Percentiles rank a stretch among this genome's conserved stretches.
These are phyloP conservation scores for Penicillium ochrochloron DNA, from an alignment of 495 filamentous ascomycete species.

Conservation along the genomic window DNA sequence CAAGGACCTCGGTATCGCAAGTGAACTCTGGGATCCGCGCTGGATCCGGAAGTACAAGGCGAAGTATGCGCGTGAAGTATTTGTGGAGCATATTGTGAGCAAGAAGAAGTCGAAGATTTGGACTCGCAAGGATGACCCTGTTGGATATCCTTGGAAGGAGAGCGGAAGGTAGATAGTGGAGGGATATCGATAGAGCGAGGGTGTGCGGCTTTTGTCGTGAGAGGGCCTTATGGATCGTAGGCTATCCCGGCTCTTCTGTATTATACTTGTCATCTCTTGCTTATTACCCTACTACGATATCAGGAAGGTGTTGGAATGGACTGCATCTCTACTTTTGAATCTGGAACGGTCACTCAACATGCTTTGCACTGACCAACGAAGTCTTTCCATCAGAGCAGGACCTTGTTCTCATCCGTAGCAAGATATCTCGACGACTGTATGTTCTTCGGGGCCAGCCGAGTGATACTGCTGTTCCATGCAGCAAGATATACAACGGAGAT, in stretches of 20 bases:
- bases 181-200: background rate
- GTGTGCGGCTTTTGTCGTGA: background rate
- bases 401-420: background rate
- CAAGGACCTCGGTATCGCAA: constrained; percentile 94
- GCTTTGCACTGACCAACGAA: background rate
- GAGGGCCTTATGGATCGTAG: background rate
- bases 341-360: too few species aligned
- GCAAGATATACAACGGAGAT: too few species aligned
- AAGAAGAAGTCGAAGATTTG: constrained; percentile 91
- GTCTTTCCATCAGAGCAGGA: background rate
- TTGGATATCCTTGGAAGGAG: constrained; percentile 82
- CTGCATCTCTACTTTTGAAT: constrained; percentile 2
- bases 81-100: constrained; percentile 78
- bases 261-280: background rate
- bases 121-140: constrained; percentile 80
- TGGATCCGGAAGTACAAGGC: constrained; percentile 77
- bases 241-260: background rate
- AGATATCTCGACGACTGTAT: too few species aligned
- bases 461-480: too few species aligned
- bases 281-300: background rate
- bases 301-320: background rate
- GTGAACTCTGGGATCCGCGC: constrained; percentile 94
- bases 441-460: too few species aligned
- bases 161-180: background rate
- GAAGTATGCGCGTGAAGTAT: constrained; percentile 74